Percentiles rank a stretch among this genome's conserved stretches.
Conservation (phyloP, 2,329 filamentous ascomycete species). For the Fusarium pseudograminearum region DNA sequence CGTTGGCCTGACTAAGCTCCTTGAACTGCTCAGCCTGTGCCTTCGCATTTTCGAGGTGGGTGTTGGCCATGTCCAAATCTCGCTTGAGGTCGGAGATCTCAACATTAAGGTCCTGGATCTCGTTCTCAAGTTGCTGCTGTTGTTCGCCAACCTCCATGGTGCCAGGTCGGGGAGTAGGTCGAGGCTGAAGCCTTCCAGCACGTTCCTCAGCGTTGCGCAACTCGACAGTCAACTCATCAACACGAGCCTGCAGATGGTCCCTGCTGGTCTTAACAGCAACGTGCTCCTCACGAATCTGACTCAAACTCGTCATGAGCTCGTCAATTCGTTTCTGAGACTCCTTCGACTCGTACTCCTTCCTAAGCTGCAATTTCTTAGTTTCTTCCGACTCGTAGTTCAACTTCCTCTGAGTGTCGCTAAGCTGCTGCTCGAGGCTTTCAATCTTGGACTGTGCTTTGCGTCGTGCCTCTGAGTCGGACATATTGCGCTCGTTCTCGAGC, state of each 20-base stretch:
- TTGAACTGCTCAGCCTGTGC: conserved; percentile 89
- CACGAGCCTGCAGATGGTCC: conserved; percentile 88
- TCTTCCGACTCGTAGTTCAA: conserved; percentile 86
- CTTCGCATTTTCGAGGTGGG: conserved; percentile 84
- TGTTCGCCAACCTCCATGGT: conserved; percentile 57
- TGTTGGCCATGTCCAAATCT: conserved; percentile 83
- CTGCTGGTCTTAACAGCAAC: conserved; percentile 86
- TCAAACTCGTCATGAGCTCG: conserved; percentile 83
- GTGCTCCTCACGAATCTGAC: conserved; percentile 86
- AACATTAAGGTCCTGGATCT: conserved; percentile 82
- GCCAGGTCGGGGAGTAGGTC: conserved; percentile 73
- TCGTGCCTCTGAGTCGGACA: conserved; percentile 83
- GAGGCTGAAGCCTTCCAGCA: conserved; percentile 82
- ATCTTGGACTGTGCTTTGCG: conserved; percentile 82
- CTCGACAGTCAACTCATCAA: conserved; percentile 90
- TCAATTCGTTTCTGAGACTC: conserved; percentile 93
- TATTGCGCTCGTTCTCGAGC: conserved; percentile 90
- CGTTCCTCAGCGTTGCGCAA: conserved; percentile 91
- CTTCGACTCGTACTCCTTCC: conserved; percentile 90
- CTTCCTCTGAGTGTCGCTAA: conserved; percentile 83
- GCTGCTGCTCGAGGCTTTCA: conserved; percentile 82
- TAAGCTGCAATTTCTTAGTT: conserved; percentile 81
- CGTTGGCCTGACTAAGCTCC: conserved; percentile 84
- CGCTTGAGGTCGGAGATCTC: conserved; percentile 89
- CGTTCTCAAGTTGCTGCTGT: conserved; percentile 66